Evolutionary conservation across 148 eudicot genomes (phyloP).

Genomic region (Euryodendron excelsum): DNA sequence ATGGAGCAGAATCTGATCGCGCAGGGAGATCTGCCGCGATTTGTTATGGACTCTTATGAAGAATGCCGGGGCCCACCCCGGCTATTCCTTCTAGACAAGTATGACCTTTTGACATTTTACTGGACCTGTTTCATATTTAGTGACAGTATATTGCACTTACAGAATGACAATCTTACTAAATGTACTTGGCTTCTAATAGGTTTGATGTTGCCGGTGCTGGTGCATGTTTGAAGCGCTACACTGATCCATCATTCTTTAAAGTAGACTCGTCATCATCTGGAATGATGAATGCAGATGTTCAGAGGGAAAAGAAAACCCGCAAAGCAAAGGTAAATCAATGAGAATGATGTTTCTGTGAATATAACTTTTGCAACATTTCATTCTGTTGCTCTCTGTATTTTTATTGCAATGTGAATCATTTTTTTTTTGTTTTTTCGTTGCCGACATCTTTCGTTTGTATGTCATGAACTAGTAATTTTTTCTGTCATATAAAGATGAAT

Average conservation of each 20-base stretch:
- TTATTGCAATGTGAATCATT: too few relatives aligned
- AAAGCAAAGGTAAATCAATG: slow-evolving; percentile 62
- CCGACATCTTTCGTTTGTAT: too few relatives aligned
- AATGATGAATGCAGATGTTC: slow-evolving; percentile 56
- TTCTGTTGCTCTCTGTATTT: too few relatives aligned
- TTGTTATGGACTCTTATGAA: slow-evolving; percentile 95
- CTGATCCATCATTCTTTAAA: slow-evolving; percentile 92
- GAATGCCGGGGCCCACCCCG: slow-evolving; percentile 98
- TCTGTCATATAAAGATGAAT: too few relatives aligned
- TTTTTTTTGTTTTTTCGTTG: too few relatives aligned
- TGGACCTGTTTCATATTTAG: neutral
- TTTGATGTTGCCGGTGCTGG: slow-evolving; percentile 99
- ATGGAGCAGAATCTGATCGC: slow-evolving; percentile 69
- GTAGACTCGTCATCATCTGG: slow-evolving; percentile 43
- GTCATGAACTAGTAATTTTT: too few relatives aligned
- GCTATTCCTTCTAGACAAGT: slow-evolving; percentile 94
- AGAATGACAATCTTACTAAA: slow-evolving; percentile 6
- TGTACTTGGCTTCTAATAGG: slow-evolving; percentile 34
- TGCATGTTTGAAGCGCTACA: slow-evolving; percentile 92
- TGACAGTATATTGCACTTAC: neutral
- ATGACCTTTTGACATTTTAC: slow-evolving; percentile 19
- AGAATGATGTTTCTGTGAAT: too few relatives aligned
- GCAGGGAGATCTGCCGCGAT: slow-evolving; percentile 80
- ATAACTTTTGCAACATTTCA: too few relatives aligned
- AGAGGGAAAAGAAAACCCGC: slow-evolving; percentile 76